phyloP scores from a whole-genome alignment of 2,329 filamentous ascomycete species.

The Aspergillus tanneri region DNA sequence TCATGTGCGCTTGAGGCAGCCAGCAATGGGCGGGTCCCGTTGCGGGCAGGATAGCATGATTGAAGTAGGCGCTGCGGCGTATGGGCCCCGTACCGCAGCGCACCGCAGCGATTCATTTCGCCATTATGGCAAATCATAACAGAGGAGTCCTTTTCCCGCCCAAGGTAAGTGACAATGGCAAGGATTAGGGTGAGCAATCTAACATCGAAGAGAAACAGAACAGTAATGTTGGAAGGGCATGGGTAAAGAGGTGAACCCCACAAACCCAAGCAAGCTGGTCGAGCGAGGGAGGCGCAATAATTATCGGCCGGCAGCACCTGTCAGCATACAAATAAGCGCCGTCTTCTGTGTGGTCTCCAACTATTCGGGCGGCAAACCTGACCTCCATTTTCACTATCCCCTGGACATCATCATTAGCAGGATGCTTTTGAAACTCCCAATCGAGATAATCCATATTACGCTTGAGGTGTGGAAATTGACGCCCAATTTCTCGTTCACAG shows the following conservation, averaged over 20 bases:
- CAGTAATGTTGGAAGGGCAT: neutral
- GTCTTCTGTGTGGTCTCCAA: neutral
- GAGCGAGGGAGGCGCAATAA: neutral
- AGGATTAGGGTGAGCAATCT: neutral
- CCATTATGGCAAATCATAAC: neutral
- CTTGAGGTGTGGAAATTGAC: neutral
- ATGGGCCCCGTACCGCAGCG: neutral
- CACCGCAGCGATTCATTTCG: neutral
- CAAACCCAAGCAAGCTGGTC: neutral
- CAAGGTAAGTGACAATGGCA: neutral
- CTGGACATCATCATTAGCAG: neutral
- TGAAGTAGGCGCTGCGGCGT: too few species aligned
- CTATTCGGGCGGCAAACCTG: neutral
- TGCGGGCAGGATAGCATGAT: too few species aligned
- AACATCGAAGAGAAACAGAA: neutral
- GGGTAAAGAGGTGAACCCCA: neutral
- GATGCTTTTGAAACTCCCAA: neutral
- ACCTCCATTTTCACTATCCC: neutral
- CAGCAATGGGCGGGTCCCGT: neutral
- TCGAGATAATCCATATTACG: neutral
- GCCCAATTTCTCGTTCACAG: neutral
- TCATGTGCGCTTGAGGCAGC: neutral
- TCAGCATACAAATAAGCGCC: neutral
- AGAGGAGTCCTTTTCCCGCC: neutral
- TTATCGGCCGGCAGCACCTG: neutral